Evolutionary conservation across 2,329 filamentous ascomycete species (phyloP), one percentile per base, ranked within the genome.

Genomic region (Monosporascus ibericus): DNA sequence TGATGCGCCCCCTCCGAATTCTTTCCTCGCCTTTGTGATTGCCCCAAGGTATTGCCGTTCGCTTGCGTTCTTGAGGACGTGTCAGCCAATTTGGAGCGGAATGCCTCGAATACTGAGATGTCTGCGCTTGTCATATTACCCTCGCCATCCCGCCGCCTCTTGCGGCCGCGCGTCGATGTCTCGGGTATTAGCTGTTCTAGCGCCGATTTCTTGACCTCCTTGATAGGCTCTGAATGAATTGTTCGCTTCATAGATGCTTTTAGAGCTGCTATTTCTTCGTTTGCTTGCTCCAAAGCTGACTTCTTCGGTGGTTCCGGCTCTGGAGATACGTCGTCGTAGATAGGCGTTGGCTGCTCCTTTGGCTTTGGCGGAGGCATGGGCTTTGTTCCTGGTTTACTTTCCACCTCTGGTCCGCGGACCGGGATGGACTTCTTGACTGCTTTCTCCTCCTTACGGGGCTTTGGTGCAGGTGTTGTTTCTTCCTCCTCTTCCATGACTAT

Each of bases 241-340:
- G 78, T 86, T 36, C 88, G 80, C 65, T 85, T 87, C 86, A 94
- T 90, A 1, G 87, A 91, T 8, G 87, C 87, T 68, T 92, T 92
- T 4, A 94, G 73, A 1, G 86, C 86, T 5, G 87, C 87, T 50
- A 92, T 90, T 63, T 94, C 86, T 38, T 88, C 87, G 59, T 92
- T 92, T 3, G 87, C 88, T 58, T 76, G 76, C 56, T 90, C 85
- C 9, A 92, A 71, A 1, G 78, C 76, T 1, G 77, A 76, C 61
- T 79, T 80, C 48, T 67, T 69, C 48, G 59, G 58, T 11, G 54
- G 51, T 24, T 68, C 63, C 14, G 67, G 65, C 58, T 73, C 70
- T 7, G 70, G 70, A 5, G 72, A 72, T 8, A 66, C 64, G 46
- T 72, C 64, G 8, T 64, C 52, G 40, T 56, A 58, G 48, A 49